Evolutionary conservation across 805 yeast species (phyloP).

Genomic region (Starmerella ratchasimensis): DNA sequence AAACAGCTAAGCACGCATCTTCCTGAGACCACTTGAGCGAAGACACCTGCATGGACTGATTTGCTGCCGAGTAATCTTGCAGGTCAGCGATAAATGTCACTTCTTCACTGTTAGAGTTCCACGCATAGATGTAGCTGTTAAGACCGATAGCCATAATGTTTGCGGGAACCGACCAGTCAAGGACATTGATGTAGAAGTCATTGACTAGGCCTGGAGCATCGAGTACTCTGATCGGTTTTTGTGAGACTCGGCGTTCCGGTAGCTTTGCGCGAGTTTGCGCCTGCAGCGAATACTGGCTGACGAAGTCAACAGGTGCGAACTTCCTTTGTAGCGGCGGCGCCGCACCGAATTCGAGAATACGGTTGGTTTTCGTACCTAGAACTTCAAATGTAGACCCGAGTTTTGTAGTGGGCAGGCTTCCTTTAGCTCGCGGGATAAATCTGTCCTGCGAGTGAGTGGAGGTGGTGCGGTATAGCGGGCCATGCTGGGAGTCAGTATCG

Average conservation of each 20-base stretch:
- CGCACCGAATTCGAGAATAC: conserved; percentile 77
- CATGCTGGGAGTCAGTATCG: too few relatives aligned
- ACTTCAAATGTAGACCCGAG: conserved; percentile 60
- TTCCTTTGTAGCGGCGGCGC: conserved; percentile 41
- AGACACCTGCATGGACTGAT: conserved; percentile 36
- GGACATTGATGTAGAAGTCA: conserved; percentile 76
- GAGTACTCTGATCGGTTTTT: conserved; percentile 80
- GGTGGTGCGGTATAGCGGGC: too few relatives aligned
- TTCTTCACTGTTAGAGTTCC: conserved; percentile 78
- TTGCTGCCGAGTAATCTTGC: conserved; percentile 17
- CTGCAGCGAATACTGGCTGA: conserved; percentile 14
- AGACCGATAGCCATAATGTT: conserved; percentile 81
- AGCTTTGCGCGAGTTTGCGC: conserved; percentile 14
- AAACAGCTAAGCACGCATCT: conserved; percentile 66
- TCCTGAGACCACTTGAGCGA: conserved; percentile 86
- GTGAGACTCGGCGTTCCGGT: conserved; percentile 47
- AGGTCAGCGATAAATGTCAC: conserved; percentile 44
- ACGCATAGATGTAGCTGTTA: conserved; percentile 68
- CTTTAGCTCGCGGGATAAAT: conserved; percentile 6
- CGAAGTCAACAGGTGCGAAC: conserved; percentile 10
- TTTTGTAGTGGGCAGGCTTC: neutral
- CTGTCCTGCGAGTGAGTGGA: too few relatives aligned
- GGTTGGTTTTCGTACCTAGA: conserved; percentile 73
- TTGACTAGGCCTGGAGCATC: conserved; percentile 94
- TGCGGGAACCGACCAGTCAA: conserved; percentile 67